Evolutionary conservation across 148 eudicot genomes (phyloP).

Genomic region (Fagopyrum homotropicum): DNA sequence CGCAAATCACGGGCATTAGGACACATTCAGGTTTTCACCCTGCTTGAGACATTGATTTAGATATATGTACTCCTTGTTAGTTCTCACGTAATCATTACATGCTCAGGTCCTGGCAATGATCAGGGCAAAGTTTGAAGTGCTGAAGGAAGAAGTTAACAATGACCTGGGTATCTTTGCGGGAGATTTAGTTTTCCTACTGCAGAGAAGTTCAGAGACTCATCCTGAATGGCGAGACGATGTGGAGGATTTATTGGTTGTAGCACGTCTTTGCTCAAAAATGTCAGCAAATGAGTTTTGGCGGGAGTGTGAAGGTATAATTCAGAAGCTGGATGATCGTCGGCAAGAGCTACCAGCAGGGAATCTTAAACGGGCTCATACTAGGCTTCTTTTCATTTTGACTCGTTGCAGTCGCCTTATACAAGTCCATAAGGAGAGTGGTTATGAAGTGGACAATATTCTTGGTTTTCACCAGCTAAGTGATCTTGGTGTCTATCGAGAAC

Average conservation of each 20-base stretch:
- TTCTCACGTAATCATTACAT: constrained; percentile 11
- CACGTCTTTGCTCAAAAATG: constrained; percentile 88
- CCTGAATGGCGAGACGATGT: constrained; percentile 69
- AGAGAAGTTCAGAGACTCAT: constrained; percentile 41
- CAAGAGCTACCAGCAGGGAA: constrained; percentile 85
- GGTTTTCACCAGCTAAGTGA: constrained; percentile 81
- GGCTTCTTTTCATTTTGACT: constrained; percentile 86
- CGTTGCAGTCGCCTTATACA: constrained; percentile 93
- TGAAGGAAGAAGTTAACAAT: constrained; percentile 87
- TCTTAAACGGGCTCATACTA: constrained; percentile 77
- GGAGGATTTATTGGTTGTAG: constrained; percentile 75
- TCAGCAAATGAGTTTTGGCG: constrained; percentile 76
- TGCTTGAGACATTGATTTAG: background rate
- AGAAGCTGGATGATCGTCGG: constrained; percentile 83
- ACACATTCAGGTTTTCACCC: constrained; percentile 51
- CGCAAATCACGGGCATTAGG: constrained; percentile 87
- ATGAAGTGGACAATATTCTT: constrained; percentile 62
- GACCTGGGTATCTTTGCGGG: constrained; percentile 94
- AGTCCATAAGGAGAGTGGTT: constrained; percentile 85
- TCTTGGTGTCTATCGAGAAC: constrained; percentile 84
- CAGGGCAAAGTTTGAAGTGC: constrained; percentile 74
- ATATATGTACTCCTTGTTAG: background rate
- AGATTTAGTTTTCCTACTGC: constrained; percentile 72
- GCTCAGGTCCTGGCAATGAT: constrained; percentile 81
- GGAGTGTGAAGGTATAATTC: constrained; percentile 86